Base-by-base conservation (phyloP, 192 early-diverging fungal genomes). In the Rhizophagus sp. region DNA sequence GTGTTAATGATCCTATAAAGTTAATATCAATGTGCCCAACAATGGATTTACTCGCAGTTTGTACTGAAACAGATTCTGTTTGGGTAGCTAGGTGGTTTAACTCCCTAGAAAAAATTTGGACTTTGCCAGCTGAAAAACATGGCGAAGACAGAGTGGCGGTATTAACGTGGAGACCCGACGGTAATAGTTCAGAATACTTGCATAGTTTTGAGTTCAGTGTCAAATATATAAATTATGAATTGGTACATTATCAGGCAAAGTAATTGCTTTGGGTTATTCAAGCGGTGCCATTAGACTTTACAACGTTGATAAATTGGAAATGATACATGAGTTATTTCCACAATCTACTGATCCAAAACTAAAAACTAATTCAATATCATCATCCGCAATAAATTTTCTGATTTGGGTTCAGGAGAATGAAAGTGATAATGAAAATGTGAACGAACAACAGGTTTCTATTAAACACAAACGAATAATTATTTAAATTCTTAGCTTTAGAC, bases 111-210 rank as follows among this genome's bases (percentile, higher is more conserved):
- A 81, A 81, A 69, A 71, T 77, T 67, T 81, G 80, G 80, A 77
- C 80, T 34, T 66, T 81, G 30, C 75, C 75, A 71, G 15, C 78
- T 25, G 25, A 15, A 13, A n/a, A 64, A 8, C 47, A 64, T 13
- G 47, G 24, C 0, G 15, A 17, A 19, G 73, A 70, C 30, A 81
- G 41, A 61, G 80, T 81, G n/a, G 75, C 57, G 22, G 66, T 62
- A 6, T 47, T 81, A 30, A 57, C 80, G 4, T 81, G 80, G 80
- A 77, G 80, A 81, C 80, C 80, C 30, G 80, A 81, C 57, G 80
- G 80, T 77, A 77, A 9, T 22, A 19, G 17, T 47, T 12, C 25
- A 17, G 36, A 49, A 73, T 10, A 44, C 13, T 25, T 47, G 19
- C 6, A 25, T 66, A 13, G 11, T 2, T 66, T 24, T 36, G 2